These are phyloP conservation scores for Ustilaginoidea virens DNA, from an alignment of 2,329 filamentous ascomycete species.

Conservation along the genomic window DNA sequence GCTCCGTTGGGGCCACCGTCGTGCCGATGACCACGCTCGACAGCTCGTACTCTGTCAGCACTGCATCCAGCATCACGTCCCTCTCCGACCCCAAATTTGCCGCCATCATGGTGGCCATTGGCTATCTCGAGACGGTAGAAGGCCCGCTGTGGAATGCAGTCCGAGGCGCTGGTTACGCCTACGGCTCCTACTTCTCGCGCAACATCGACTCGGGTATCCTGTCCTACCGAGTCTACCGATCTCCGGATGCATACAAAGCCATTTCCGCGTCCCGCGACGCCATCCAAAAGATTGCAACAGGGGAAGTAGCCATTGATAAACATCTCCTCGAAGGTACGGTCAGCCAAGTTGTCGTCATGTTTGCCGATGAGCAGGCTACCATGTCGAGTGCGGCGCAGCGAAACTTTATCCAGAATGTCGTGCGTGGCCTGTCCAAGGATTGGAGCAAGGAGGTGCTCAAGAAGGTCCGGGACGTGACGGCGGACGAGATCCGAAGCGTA, in stretches of 20 bases:
- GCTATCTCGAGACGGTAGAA: slow-evolving; percentile 86
- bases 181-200: slow-evolving; percentile 67
- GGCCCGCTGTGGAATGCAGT: slow-evolving; percentile 90
- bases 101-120: slow-evolving; percentile 71
- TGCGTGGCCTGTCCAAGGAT: slow-evolving; percentile 59
- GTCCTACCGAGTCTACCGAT: slow-evolving; percentile 77
- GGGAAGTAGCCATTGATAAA: slow-evolving; percentile 57
- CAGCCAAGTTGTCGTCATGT: slow-evolving; percentile 69
- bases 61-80: slow-evolving; percentile 56
- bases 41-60: slow-evolving; percentile 73
- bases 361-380: slow-evolving; percentile 80
- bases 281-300: slow-evolving; percentile 59
- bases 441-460: slow-evolving; percentile 66
- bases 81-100: slow-evolving; percentile 67
- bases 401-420: slow-evolving; percentile 70
- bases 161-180: slow-evolving; percentile 83
- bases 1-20: slow-evolving; percentile 58
- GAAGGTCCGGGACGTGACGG: slow-evolving; percentile 59
- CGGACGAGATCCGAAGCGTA: slow-evolving; percentile 60
- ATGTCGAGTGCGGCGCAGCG: slow-evolving; percentile 68
- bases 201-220: slow-evolving; percentile 67
- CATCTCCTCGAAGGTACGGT: slow-evolving; percentile 81
- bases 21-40: slow-evolving; percentile 87
- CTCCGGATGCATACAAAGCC: slow-evolving; percentile 77
- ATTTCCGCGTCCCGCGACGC: slow-evolving; percentile 63